phyloP scores from a whole-genome alignment of 1,284 basidiomycete species.

The Rugosomyces carneus region DNA sequence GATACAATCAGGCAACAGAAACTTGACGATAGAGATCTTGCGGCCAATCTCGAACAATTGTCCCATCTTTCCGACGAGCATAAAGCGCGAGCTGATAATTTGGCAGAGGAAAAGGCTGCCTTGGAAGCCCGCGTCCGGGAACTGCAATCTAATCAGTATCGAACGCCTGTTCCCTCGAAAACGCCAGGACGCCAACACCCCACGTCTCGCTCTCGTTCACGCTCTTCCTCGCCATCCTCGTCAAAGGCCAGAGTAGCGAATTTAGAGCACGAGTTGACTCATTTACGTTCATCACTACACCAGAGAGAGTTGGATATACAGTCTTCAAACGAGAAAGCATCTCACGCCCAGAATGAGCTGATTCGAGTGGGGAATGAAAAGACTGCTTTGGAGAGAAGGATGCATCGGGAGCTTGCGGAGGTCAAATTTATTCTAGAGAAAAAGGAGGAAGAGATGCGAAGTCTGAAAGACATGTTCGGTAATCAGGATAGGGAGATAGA shows the following conservation, averaged over 20 bases:
- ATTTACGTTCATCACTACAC: constrained; percentile 34
- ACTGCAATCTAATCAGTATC: constrained; percentile 41
- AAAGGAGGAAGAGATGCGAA: constrained; percentile 51
- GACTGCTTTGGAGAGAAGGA: constrained; percentile 43
- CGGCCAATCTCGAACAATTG: constrained; percentile 50
- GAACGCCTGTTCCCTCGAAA: constrained; percentile 22
- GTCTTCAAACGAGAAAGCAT: constrained; percentile 38
- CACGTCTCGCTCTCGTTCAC: constrained; percentile 18
- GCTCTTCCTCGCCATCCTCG: constrained; percentile 41
- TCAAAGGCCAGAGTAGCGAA: constrained; percentile 36
- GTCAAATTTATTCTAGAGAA: constrained; percentile 41
- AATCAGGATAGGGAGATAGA: constrained; percentile 45
- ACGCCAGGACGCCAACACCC: constrained; percentile 14
- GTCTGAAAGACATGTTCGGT: constrained; percentile 32
- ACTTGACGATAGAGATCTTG: constrained; percentile 45
- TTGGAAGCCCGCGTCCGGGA: constrained; percentile 52
- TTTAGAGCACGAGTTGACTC: constrained; percentile 51
- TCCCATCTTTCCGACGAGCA: constrained; percentile 48
- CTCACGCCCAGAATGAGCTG: constrained; percentile 41
- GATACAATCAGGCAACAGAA: constrained; percentile 48
- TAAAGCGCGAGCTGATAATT: constrained; percentile 34
- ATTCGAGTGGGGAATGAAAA: constrained; percentile 55
- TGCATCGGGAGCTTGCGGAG: constrained; percentile 36
- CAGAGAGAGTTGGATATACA: constrained; percentile 40
- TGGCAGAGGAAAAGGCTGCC: constrained; percentile 49